A percentile compares a stretch with the other conserved stretches of the same genome.
These are phyloP conservation scores for Eutrema salsugineum DNA, from an alignment of 441 rosid genomes.

Conservation along the genomic window DNA sequence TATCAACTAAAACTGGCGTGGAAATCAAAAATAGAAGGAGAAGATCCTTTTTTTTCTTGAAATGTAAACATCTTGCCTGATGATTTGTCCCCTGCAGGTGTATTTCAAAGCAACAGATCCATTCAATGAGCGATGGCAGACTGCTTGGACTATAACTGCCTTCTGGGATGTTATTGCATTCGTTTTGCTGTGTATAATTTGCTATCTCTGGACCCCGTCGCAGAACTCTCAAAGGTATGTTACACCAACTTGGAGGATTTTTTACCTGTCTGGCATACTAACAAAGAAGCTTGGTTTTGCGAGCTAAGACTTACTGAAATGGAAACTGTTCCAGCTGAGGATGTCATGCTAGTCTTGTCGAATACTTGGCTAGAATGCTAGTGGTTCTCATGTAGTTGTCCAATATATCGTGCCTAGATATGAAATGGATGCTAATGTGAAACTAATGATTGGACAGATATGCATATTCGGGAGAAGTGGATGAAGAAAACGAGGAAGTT, in stretches of 20 bases:
- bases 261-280: background rate
- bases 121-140: constrained; percentile 87
- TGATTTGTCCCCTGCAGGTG: constrained; percentile 47
- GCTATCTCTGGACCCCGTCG: constrained; percentile 98
- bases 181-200: constrained; percentile 73
- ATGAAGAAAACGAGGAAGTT: constrained; percentile 64
- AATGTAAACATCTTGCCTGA: constrained; percentile 3
- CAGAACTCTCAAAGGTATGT: constrained; percentile 82
- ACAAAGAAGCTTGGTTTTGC: background rate
- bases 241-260: background rate
- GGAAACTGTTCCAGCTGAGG: background rate
- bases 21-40: background rate
- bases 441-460: constrained; percentile 45
- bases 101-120: constrained; percentile 98
- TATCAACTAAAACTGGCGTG: background rate
- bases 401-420: background rate
- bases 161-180: constrained; percentile 93
- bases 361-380: background rate
- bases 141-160: constrained; percentile 95
- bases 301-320: background rate
- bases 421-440: constrained; percentile 12
- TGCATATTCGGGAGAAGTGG: constrained; percentile 78
- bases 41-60: background rate
- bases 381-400: background rate
- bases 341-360: constrained; percentile 5